phyloP scores from a whole-genome alignment of 2,329 filamentous ascomycete species.

The Ophiostoma sp. region DNA sequence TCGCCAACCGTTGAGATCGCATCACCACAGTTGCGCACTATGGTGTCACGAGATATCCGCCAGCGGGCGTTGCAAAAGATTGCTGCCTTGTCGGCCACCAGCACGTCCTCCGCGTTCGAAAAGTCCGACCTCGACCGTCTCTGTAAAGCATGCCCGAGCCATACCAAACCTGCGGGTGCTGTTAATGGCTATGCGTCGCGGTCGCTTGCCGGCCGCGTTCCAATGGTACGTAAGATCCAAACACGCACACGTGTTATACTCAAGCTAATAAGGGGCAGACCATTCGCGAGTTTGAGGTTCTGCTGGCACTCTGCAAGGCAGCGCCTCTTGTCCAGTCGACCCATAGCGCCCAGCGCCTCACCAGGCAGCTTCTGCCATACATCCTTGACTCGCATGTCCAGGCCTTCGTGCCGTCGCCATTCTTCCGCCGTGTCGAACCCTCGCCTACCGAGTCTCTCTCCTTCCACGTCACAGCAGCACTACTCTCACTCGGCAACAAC shows the following conservation, averaged over 20 bases:
- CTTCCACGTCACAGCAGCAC: conserved; percentile 69
- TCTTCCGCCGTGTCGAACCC: conserved; percentile 74
- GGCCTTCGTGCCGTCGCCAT: conserved; percentile 70
- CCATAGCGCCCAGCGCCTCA: conserved; percentile 70
- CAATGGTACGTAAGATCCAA: conserved; percentile 40
- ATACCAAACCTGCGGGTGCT: conserved; percentile 40
- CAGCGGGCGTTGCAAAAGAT: conserved; percentile 61
- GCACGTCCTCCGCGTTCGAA: conserved; percentile 50
- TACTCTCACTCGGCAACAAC: conserved; percentile 73
- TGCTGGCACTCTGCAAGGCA: conserved; percentile 86
- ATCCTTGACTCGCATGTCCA: conserved; percentile 79
- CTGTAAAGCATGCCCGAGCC: conserved; percentile 51
- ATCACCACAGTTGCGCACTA: conserved; percentile 14
- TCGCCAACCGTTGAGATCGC: neutral
- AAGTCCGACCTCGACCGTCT: conserved; percentile 59
- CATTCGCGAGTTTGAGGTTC: conserved; percentile 83
- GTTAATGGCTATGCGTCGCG: conserved; percentile 46
- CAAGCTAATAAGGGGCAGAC: conserved; percentile 36
- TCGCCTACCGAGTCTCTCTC: conserved; percentile 84
- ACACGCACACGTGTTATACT: neutral
- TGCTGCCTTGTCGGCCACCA: conserved; percentile 55
- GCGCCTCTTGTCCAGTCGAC: conserved; percentile 66
- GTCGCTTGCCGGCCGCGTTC: conserved; percentile 47
- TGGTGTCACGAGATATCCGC: conserved; percentile 53
- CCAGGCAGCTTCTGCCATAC: conserved; percentile 75